Conservation (phyloP, 257 asterid species). For the Paraleonurus japonicus region DNA sequence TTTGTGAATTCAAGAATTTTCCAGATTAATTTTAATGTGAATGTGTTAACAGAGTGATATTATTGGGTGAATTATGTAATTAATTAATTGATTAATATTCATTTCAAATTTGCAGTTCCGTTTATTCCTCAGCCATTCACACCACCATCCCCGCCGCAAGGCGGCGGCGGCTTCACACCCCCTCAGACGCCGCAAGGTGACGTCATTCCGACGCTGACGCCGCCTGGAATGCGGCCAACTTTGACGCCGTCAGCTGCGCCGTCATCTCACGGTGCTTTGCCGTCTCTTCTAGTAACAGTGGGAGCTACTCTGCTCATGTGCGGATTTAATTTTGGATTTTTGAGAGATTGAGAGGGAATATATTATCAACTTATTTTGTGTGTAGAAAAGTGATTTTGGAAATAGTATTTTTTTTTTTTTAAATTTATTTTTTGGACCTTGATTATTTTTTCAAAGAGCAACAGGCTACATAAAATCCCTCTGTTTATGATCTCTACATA, state of each 20-base stretch:
- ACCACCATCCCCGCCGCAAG: conserved; percentile 26
- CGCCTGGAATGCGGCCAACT: conserved; percentile 62
- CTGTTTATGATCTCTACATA: background rate
- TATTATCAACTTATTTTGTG: conserved; percentile 16
- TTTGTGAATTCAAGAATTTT: too few species aligned
- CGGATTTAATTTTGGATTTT: conserved; percentile 5
- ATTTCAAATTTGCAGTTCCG: conserved; percentile 33
- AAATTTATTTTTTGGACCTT: background rate
- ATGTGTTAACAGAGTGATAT: background rate
- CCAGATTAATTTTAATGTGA: background rate
- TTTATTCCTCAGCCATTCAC: conserved; percentile 38
- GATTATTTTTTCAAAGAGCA: background rate
- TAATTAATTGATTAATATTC: background rate
- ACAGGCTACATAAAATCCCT: background rate
- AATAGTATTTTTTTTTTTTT: background rate
- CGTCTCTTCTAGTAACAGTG: conserved; percentile 28
- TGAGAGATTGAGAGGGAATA: conserved; percentile 13
- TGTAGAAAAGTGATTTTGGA: background rate
- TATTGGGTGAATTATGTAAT: background rate
- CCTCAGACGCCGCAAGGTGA: conserved; percentile 28
- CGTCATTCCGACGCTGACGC: conserved; percentile 47
- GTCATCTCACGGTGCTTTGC: conserved; percentile 22
- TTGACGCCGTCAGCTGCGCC: conserved; percentile 46
- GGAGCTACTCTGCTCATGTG: conserved; percentile 33
- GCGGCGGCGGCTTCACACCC: conserved; percentile 14